A percentile compares a stretch with the other conserved stretches of the same genome.
Evolutionary conservation across 805 yeast species (phyloP).

Genomic region (Starmerella geochares): DNA sequence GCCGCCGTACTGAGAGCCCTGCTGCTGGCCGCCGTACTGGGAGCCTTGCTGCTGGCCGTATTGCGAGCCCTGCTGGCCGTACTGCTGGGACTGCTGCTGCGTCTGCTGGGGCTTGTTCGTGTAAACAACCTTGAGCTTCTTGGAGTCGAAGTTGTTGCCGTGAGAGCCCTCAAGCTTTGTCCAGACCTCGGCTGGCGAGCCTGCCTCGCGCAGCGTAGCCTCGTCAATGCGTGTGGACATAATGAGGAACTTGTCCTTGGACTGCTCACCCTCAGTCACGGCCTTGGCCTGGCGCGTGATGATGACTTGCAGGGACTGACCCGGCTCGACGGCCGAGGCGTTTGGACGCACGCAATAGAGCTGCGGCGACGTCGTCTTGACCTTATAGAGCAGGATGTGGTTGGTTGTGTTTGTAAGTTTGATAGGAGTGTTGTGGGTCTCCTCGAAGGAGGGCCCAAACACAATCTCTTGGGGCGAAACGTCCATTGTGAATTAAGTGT

Average conservation of each 20-base stretch:
- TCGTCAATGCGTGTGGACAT: constrained; percentile 71
- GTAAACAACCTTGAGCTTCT: constrained; percentile 50
- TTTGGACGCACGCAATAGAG: constrained; percentile 92
- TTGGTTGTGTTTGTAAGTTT: constrained; percentile 42
- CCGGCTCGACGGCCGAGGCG: constrained; percentile 70
- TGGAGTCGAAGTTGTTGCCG: constrained; percentile 47
- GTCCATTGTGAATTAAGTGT: constrained; percentile 12
- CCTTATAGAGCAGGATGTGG: constrained; percentile 73
- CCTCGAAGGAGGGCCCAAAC: constrained; percentile 21
- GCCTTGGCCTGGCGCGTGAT: constrained; percentile 79
- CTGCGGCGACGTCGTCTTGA: constrained; percentile 96
- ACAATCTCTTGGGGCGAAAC: constrained; percentile 20
- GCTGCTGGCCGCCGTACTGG: neutral
- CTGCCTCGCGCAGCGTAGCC: constrained; percentile 36
- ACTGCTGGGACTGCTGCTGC: neutral
- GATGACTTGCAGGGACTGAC: constrained; percentile 59
- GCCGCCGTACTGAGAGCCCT: neutral
- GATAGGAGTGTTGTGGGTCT: constrained; percentile 12
- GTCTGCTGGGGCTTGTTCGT: neutral
- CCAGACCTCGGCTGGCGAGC: constrained; percentile 60
- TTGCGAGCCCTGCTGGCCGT: neutral
- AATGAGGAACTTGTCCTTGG: constrained; percentile 86
- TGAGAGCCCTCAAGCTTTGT: constrained; percentile 46
- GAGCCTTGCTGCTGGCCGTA: neutral
- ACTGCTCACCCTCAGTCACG: constrained; percentile 60